Evolutionary conservation across 2,329 filamentous ascomycete genomes (phyloP), one percentile per base, ranked within the genome.

Genomic region (Colletotrichum incanum): DNA sequence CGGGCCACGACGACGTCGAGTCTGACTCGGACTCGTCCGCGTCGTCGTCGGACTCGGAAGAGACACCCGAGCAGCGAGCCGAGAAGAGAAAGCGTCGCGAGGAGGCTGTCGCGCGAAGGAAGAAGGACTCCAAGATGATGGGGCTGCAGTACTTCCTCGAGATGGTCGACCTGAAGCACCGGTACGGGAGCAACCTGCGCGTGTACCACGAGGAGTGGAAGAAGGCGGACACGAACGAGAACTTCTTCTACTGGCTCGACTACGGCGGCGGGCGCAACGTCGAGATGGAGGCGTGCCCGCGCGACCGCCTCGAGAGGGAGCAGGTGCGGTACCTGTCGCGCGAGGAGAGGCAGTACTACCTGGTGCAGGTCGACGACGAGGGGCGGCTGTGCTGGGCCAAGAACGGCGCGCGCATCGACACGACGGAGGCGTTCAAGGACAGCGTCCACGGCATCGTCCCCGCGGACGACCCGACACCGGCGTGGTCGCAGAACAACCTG

Each of bases 191-290:
- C 65, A 97, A 96, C 76, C 82, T 98, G 62, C 87, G 93, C 41
- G 88, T 90, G 41, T 98, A 98, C 76, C 95, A 98, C 78, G 89
- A 91, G 71, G 90, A 93, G 75, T 98, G 95, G 95, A 94, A 94
- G 80, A 90, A 88, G 72, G 86, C 90, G 1, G 86, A 93, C 37
- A 96, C 94, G 0, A 89, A 91, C 5, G 93, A 98, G 79, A 97
- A 96, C 79, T 98, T 95, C 86, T 98, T 98, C 80, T 96, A 95
- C 82, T 98, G 95, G 95, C 86, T 98, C 1, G 95, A 98, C 79
- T 87, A 93, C 71, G 95, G 95, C 6, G 92, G 92, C 60, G 95
- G 95, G 0, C 90, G 86, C 75, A 81, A 88, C 49, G 79, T 96
- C 54, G 92, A 96, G 74, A 84, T 96, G 16, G 88, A 90, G 4